These are phyloP conservation scores for Pseudoscleropodium purum DNA, from an alignment of 225 moss, liverwort and hornwort species.

Conservation along the genomic window DNA sequence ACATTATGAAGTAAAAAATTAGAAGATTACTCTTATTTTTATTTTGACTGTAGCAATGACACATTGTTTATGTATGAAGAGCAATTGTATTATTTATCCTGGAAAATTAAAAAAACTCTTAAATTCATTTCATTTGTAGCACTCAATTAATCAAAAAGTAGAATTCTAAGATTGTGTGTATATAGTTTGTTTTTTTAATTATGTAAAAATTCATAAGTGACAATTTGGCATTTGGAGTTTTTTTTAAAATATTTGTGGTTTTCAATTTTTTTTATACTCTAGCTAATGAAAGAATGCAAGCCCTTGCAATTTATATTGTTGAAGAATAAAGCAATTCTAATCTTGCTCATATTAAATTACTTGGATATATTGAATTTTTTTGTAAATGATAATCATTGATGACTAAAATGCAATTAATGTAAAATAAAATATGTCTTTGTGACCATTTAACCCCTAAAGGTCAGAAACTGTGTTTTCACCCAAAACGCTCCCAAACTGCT, in stretches of 20 bases:
- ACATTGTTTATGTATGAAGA: background rate
- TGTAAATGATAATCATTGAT: background rate
- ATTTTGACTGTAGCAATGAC: too few relatives aligned
- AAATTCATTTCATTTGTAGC: too few relatives aligned
- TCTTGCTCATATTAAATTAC: too few relatives aligned
- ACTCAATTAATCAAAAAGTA: background rate
- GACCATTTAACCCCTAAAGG: too few relatives aligned
- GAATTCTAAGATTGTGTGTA: background rate
- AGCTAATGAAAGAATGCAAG: background rate
- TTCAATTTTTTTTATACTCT: background rate
- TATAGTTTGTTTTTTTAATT: background rate
- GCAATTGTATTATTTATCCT: rapidly evolving
- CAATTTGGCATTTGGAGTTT: background rate
- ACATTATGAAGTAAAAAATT: too few relatives aligned
- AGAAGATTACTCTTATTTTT: too few relatives aligned
- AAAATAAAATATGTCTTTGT: background rate
- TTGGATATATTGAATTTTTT: background rate
- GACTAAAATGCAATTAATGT: background rate
- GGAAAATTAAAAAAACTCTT: background rate
- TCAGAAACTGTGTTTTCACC: too few relatives aligned
- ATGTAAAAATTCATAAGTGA: background rate
- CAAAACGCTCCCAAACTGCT: too few relatives aligned
- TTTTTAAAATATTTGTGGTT: background rate
- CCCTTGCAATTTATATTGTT: too few relatives aligned
- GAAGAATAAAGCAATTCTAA: too few relatives aligned